These are phyloP conservation scores for Vanilla planifolia DNA, from an alignment of 106 monocot species.

Conservation along the genomic window DNA sequence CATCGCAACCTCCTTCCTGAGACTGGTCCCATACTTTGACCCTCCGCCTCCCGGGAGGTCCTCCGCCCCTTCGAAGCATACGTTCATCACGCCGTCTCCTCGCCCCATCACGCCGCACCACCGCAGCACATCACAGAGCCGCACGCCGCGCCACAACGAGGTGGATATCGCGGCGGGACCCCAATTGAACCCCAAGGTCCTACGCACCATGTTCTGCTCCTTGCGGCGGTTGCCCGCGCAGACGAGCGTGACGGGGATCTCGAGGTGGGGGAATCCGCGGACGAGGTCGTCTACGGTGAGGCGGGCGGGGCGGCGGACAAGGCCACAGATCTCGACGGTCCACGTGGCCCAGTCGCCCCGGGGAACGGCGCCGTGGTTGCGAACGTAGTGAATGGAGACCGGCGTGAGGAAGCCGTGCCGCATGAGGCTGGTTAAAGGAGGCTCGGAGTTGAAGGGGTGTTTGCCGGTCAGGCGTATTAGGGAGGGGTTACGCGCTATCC, in stretches of 20 bases:
- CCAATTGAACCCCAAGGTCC: constrained; percentile 92
- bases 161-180: constrained; percentile 74
- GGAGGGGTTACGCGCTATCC: constrained; percentile 64
- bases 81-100: constrained; percentile 32
- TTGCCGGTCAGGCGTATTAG: constrained; percentile 92
- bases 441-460: constrained; percentile 93
- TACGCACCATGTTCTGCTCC: constrained; percentile 91
- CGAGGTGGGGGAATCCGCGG: constrained; percentile 30
- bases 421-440: constrained; percentile 67
- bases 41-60: constrained; percentile 86
- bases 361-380: constrained; percentile 92
- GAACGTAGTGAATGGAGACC: constrained; percentile 75
- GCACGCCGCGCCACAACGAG: constrained; percentile 74
- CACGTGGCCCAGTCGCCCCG: constrained; percentile 46
- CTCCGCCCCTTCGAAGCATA: constrained; percentile 95
- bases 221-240: constrained; percentile 96
- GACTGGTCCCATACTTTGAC: constrained; percentile 86
- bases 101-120: constrained; percentile 43
- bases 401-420: constrained; percentile 92
- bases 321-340: constrained; percentile 63
- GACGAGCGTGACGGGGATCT: constrained; percentile 87
- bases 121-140: constrained; percentile 58
- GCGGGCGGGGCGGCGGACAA: constrained; percentile 34
- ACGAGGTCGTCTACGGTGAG: constrained; percentile 68
- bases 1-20: constrained; percentile 72